Evolutionary conservation across 1,284 basidiomycete species (phyloP).

Genomic region (Mycosarcoma maydis): DNA sequence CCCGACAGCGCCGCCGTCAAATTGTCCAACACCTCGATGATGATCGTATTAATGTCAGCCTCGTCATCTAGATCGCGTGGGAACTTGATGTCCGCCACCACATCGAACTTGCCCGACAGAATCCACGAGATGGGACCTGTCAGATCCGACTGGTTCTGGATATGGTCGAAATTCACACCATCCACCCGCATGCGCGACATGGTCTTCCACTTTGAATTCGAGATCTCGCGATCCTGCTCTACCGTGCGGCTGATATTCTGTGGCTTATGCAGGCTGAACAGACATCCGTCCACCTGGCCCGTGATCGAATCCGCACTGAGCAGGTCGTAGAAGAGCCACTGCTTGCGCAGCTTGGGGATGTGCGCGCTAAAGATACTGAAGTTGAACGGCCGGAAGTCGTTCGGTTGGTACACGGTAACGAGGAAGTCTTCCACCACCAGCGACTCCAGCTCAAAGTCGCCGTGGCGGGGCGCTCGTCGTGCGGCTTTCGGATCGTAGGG

Average conservation of each 20-base stretch:
- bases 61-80: conserved; percentile 82
- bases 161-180: conserved; percentile 94
- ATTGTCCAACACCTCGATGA: conserved; percentile 89
- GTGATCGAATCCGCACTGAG: conserved; percentile 88
- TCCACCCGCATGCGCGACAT: conserved; percentile 97
- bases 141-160: conserved; percentile 80
- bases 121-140: conserved; percentile 94
- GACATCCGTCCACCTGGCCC: conserved; percentile 95
- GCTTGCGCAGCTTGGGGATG: conserved; percentile 83
- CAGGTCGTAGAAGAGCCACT: conserved; percentile 91
- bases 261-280: conserved; percentile 95
- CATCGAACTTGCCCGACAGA: conserved; percentile 90
- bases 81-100: conserved; percentile 97
- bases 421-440: conserved; percentile 91
- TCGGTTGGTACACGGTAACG: conserved; percentile 93
- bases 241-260: conserved; percentile 93
- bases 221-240: conserved; percentile 71
- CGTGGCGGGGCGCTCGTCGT: conserved; percentile 77
- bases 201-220: conserved; percentile 77
- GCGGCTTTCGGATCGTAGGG: conserved; percentile 81
- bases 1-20: conserved; percentile 69
- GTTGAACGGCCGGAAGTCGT: conserved; percentile 85
- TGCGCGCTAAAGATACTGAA: conserved; percentile 96
- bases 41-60: conserved; percentile 78
- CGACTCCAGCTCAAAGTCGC: conserved; percentile 92